These are phyloP conservation scores for Cajanus cajan DNA, from an alignment of 306 rosid genomes.

Conservation along the genomic window DNA sequence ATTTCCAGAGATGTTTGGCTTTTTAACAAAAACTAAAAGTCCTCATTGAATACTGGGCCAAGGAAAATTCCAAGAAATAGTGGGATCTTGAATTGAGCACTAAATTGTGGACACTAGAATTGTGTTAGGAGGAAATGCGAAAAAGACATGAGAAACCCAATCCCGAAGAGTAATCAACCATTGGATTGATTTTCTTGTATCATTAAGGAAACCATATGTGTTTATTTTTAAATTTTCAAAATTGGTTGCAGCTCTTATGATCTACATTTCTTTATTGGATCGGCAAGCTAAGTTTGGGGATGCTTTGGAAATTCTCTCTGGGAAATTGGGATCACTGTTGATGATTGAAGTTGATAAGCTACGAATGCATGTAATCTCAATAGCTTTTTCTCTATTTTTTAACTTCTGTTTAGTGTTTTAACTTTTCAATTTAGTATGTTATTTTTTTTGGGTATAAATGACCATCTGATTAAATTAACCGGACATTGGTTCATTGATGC, in stretches of 20 bases:
- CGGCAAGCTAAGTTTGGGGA: slow-evolving; percentile 91
- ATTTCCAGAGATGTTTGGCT: background rate
- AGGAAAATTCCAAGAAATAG: background rate
- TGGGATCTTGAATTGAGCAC: background rate
- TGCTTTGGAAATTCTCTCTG: slow-evolving; percentile 89
- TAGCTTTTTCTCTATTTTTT: slow-evolving; percentile 29
- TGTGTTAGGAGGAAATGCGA: background rate
- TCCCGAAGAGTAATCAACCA: background rate
- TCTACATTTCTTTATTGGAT: slow-evolving; percentile 87
- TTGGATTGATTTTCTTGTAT: background rate
- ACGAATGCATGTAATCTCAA: slow-evolving; percentile 79
- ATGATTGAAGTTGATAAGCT: slow-evolving; percentile 87
- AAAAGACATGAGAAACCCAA: background rate
- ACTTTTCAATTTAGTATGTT: slow-evolving; percentile 12
- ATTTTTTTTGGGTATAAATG: background rate
- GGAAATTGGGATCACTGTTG: slow-evolving; percentile 83
- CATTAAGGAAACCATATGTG: background rate
- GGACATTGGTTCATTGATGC: background rate
- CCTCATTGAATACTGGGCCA: background rate
- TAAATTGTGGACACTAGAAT: background rate
- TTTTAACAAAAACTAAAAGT: background rate
- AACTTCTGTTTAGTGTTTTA: slow-evolving; percentile 5
- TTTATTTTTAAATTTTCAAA: slow-evolving; percentile 29
- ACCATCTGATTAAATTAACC: background rate
- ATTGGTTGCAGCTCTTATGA: slow-evolving; percentile 74